phyloP scores from a whole-genome alignment of 2,329 filamentous ascomycete genomes.

The Hypoxylon rubiginosum region DNA sequence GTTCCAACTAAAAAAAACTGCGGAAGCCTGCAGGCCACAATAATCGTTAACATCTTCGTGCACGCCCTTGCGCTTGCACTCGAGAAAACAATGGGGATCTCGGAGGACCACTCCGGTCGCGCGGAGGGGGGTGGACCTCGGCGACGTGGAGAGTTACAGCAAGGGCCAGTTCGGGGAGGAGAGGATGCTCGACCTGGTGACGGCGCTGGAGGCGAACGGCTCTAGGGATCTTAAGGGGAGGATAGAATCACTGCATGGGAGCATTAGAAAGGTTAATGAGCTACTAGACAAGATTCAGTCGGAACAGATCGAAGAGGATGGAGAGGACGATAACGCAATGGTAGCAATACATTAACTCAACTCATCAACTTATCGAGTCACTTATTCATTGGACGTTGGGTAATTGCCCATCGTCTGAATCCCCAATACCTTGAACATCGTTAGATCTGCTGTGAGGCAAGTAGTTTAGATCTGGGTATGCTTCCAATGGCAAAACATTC shows the following conservation, averaged over 20 bases:
- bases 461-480: background rate
- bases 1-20: slow-evolving; percentile 1
- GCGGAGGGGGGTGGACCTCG: background rate
- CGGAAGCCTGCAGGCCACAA: background rate
- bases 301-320: background rate
- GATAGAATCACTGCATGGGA: background rate
- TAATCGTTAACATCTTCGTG: slow-evolving; percentile 3
- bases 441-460: background rate
- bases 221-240: background rate
- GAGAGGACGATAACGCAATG: background rate
- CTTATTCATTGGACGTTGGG: background rate
- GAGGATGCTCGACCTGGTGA: background rate
- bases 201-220: background rate
- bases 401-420: background rate
- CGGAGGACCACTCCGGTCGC: background rate
- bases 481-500: background rate
- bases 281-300: background rate
- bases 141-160: background rate
- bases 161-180: background rate
- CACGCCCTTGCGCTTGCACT: slow-evolving; percentile 2
- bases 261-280: background rate
- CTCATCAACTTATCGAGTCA: background rate
- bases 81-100: background rate
- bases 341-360: slow-evolving; percentile 1
- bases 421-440: background rate